Evolutionary conservation across 1,284 basidiomycete genomes (phyloP).

Genomic region (Dichomitus squalens): DNA sequence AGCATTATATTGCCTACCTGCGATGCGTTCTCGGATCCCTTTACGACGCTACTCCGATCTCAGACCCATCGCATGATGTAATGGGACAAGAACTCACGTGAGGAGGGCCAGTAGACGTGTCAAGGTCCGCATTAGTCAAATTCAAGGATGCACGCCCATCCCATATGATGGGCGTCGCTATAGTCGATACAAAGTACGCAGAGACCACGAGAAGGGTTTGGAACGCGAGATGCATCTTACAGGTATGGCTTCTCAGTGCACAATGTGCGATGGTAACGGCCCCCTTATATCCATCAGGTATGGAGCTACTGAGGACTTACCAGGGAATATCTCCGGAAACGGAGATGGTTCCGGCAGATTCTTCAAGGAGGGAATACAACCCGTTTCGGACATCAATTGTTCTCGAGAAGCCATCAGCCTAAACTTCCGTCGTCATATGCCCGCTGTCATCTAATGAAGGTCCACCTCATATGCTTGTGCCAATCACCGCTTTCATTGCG

Average conservation of each 20-base stretch:
- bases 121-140: conserved; percentile 43
- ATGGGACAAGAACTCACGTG: conserved; percentile 41
- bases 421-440: too few species aligned
- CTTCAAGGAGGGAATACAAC: not conserved
- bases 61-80: not conserved
- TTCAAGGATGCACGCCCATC: conserved; percentile 56
- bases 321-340: conserved; percentile 5
- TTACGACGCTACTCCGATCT: conserved; percentile 45
- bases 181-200: not conserved
- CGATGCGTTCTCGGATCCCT: conserved; percentile 49
- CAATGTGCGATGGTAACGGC: too few species aligned
- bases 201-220: not conserved
- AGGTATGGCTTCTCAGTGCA: too few species aligned
- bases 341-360: not conserved
- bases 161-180: conserved; percentile 45
- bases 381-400: not conserved
- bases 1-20: conserved; percentile 37
- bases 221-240: not conserved
- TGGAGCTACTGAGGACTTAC: conserved; percentile 1
- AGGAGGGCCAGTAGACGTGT: conserved; percentile 51
- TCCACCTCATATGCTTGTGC: not conserved
- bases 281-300: not conserved
- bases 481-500: not conserved
- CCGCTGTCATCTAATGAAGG: too few species aligned
- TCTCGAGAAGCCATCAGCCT: not conserved